These are phyloP conservation scores for Penicillium goetzii DNA, from an alignment of 495 filamentous ascomycete species.

Conservation along the genomic window DNA sequence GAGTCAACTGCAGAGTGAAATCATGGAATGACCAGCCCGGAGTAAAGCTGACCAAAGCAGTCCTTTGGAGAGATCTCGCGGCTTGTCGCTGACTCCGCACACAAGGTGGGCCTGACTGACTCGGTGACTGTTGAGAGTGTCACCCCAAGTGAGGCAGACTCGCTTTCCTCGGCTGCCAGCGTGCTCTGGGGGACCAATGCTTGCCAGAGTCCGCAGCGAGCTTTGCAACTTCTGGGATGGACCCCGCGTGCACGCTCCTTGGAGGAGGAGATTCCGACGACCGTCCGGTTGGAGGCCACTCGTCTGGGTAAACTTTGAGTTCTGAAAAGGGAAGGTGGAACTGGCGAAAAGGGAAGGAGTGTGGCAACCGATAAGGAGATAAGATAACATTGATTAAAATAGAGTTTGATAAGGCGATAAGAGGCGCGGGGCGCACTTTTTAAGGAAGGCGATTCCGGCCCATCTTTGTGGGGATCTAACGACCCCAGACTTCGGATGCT, in stretches of 20 bases:
- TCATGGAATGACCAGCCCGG: neutral
- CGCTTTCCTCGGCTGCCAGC: conserved; percentile 23
- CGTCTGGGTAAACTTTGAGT: conserved; percentile 28
- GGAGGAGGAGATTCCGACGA: conserved; percentile 52
- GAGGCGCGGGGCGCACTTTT: neutral
- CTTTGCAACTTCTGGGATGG: conserved; percentile 63
- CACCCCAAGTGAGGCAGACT: conserved; percentile 29
- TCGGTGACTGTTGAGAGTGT: conserved; percentile 46
- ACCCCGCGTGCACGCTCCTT: conserved; percentile 49
- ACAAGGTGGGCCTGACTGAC: conserved; percentile 60
- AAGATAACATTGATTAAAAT: neutral
- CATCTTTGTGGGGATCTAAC: conserved; percentile 4
- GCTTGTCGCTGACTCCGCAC: conserved; percentile 56
- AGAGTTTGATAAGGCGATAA: conserved; percentile 5
- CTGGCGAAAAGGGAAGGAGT: conserved; percentile 6
- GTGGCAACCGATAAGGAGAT: conserved; percentile 9
- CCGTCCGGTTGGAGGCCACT: conserved; percentile 49
- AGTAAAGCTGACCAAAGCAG: conserved; percentile 17
- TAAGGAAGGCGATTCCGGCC: conserved; percentile 14
- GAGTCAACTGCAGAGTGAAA: conserved; percentile 9
- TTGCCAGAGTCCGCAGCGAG: conserved; percentile 54
- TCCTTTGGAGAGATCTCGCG: conserved; percentile 62
- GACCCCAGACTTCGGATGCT: conserved; percentile 13
- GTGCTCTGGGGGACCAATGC: conserved; percentile 59
- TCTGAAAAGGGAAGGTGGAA: conserved; percentile 10